These are phyloP conservation scores for Lepiota brunneoincarnata DNA, from an alignment of 768 basidiomycete species.

Conservation along the genomic window DNA sequence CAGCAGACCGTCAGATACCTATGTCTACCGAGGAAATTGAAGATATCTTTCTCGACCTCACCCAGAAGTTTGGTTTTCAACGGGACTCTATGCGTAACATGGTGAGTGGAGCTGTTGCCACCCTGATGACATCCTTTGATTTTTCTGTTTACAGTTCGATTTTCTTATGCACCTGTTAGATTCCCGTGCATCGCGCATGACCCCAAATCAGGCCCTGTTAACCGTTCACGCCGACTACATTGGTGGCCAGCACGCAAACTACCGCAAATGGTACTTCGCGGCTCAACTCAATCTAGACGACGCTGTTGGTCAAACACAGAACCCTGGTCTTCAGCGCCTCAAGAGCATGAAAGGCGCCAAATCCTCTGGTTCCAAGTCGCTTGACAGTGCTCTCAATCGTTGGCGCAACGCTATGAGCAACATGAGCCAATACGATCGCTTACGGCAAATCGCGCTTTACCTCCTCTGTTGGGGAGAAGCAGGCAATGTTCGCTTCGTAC, in stretches of 20 bases:
- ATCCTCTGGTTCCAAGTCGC: slow-evolving; percentile 63
- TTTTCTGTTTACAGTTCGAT: slow-evolving; percentile 64
- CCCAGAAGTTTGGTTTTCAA: slow-evolving; percentile 99
- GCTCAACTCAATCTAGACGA: slow-evolving; percentile 99
- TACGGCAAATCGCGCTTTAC: slow-evolving; percentile 94
- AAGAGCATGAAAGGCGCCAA: slow-evolving; percentile 71
- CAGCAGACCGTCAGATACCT: slow-evolving; percentile 88
- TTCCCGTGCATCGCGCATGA: slow-evolving; percentile 97
- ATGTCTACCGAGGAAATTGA: slow-evolving; percentile 98
- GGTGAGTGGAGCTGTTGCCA: slow-evolving; percentile 39
- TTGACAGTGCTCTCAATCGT: slow-evolving; percentile 89
- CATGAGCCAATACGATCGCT: slow-evolving; percentile 98
- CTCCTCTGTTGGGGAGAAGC: slow-evolving; percentile 99
- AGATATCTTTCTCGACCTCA: slow-evolving; percentile 96
- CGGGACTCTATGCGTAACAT: slow-evolving; percentile 95
- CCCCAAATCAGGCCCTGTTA: slow-evolving; percentile 91
- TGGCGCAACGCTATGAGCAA: slow-evolving; percentile 99
- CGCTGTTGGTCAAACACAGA: slow-evolving; percentile 92
- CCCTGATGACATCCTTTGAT: slow-evolving; percentile 8
- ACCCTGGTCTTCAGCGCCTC: slow-evolving; percentile 87
- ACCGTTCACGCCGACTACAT: slow-evolving; percentile 99
- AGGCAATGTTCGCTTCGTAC: slow-evolving; percentile 94
- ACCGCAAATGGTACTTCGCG: slow-evolving; percentile 99
- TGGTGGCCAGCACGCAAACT: slow-evolving; percentile 97
- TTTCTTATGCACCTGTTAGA: slow-evolving; percentile 98